Evolutionary conservation across 768 basidiomycete genomes (phyloP).

Genomic region (Pleurotus ostreatus): DNA sequence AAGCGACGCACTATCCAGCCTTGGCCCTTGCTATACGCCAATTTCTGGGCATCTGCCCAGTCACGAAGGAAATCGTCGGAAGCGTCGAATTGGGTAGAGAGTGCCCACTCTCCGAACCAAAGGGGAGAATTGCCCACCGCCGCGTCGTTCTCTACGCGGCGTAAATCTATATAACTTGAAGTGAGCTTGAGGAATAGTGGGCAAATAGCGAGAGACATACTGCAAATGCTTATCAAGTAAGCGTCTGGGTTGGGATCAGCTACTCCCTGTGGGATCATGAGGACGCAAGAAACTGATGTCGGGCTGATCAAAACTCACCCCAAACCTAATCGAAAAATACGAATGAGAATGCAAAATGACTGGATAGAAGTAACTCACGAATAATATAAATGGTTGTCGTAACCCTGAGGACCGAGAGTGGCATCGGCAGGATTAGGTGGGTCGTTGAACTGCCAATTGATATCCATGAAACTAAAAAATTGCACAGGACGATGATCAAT

Average conservation of each 20-base stretch:
- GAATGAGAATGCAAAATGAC: constrained; percentile 3
- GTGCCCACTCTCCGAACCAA: constrained; percentile 57
- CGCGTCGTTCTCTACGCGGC: constrained; percentile 47
- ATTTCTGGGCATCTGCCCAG: constrained; percentile 66
- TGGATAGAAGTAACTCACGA: constrained; percentile 35
- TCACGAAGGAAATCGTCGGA: constrained; percentile 46
- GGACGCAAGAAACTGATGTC: constrained; percentile 1
- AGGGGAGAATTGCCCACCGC: constrained; percentile 42
- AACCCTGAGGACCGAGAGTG: constrained; percentile 63
- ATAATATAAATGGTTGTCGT: constrained; percentile 82
- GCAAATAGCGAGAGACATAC: constrained; percentile 32
- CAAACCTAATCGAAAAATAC: constrained; percentile 37
- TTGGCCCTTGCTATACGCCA: constrained; percentile 43
- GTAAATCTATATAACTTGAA: constrained; percentile 41
- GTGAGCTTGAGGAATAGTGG: background rate
- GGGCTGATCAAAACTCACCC: constrained; percentile 34
- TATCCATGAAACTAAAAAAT: constrained; percentile 67
- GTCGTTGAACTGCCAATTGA: constrained; percentile 71
- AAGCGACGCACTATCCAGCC: constrained; percentile 52
- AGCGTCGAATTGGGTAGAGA: constrained; percentile 52
- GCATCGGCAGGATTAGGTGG: constrained; percentile 71
- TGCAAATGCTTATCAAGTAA: constrained; percentile 67
- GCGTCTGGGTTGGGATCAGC: constrained; percentile 61
- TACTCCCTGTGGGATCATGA: constrained; percentile 47
- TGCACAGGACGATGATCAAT: background rate